Base-by-base conservation (phyloP, 2,329 filamentous ascomycete species). In the Penicillium sp. region DNA sequence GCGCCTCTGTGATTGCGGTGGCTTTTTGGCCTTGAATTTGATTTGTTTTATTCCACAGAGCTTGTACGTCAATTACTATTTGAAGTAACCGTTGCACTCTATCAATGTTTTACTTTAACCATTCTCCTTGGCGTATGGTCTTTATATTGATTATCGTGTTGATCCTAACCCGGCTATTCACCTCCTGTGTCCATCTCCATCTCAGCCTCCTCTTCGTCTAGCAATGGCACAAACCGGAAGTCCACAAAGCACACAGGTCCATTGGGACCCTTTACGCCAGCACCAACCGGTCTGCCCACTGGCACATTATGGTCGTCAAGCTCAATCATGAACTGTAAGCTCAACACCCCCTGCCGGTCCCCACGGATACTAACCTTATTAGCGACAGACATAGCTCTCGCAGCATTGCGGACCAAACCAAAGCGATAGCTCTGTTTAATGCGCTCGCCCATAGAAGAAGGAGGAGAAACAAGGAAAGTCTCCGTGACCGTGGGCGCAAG, bases 241-340 rank as follows among this genome's bases (percentile, higher is more conserved):
- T 79, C 77, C 51, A 79, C 73, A 65, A 79, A 79, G 49, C 72
- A 74, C n/a, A 76, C 73, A 44, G 70, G 71, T 6, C 69, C 68
- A 43, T 59, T 61, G 20, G 56, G 51, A 14, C 56, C 57, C 13
- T 64, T 63, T 8, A 66, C 61, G 38, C 61, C 65, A 24, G 64
- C 58, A 29, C 58, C 63, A 45, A 67, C 63, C 20, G 62, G 56
- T 16, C 63, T 62, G 22, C 64, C 66, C 39, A 51, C 52, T 42
- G 61, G 57, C 9, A 58, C 57, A 42, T 83, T 82, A 7, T 83
- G 45, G 44, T 65, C 83, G 59, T 94, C 90, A 40, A 92, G 81
- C 70, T 97, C 91, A 16, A 99, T 88, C 89, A 99, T 94, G 68
- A 97, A 97, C 70, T 99, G 94, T 71, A 97, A 77, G 74, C 90